Percentiles rank a stretch among this genome's conserved stretches.
These are phyloP conservation scores for Fragilariopsis cylindrus DNA, from an alignment of 108 stramenopile genomes.

Conservation along the genomic window DNA sequence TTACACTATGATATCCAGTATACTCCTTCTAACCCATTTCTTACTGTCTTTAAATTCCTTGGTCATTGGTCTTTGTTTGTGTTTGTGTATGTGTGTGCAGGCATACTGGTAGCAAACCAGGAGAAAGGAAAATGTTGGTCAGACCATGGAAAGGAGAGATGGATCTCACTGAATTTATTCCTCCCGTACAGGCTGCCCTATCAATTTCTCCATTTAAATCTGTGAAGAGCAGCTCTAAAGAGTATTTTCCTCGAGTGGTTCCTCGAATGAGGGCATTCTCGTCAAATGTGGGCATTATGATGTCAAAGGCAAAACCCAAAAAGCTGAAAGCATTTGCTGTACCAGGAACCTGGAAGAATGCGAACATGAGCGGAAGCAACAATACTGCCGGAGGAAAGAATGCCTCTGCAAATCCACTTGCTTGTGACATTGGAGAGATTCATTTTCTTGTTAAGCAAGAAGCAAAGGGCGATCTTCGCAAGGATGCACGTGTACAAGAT, in stretches of 20 bases:
- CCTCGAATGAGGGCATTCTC: constrained; percentile 82
- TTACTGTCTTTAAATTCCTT: too few relatives aligned
- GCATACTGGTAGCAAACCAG: background rate
- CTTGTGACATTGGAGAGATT: constrained; percentile 71
- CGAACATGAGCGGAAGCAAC: constrained; percentile 10
- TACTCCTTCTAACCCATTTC: too few relatives aligned
- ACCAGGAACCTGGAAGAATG: constrained; percentile 27
- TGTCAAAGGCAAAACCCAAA: constrained; percentile 97
- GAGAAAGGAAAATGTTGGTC: constrained; percentile 14
- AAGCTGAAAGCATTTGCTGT: constrained; percentile 70
- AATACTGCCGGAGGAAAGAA: background rate
- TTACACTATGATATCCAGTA: background rate
- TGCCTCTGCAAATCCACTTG: constrained; percentile 2
- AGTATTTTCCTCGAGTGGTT: constrained; percentile 69
- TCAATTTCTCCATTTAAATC: constrained; percentile 53
- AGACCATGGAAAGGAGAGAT: constrained; percentile 53
- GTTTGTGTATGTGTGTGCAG: background rate
- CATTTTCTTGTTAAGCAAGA: constrained; percentile 98
- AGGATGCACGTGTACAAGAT: constrained; percentile 99
- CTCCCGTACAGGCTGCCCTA: constrained; percentile 88
- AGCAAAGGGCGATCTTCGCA: constrained; percentile 96
- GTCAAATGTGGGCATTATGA: constrained; percentile 68
- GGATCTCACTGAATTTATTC: constrained; percentile 74
- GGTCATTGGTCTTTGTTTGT: background rate
- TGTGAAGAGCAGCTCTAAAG: constrained; percentile 31